Base-by-base conservation (phyloP, 306 rosid genomes). In the Vachellia pachyceras region DNA sequence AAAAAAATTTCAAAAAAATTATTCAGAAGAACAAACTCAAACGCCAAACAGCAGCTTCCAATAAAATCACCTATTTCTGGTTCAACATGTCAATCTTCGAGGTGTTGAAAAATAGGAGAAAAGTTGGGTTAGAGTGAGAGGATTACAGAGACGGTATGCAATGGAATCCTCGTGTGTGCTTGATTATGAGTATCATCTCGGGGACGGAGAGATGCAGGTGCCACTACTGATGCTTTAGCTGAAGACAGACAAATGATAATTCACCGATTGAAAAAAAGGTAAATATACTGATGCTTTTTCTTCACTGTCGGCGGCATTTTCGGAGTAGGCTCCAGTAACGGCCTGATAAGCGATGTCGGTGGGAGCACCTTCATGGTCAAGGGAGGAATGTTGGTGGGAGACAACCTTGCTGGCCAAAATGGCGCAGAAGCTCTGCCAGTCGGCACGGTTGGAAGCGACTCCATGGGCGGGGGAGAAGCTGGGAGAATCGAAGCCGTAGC, bases 201-300 rank as follows among this genome's bases (percentile, higher is more conserved):
- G 70, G 70, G 85, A 83, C 79, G 54, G 70, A 79, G 88, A 90
- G 97, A 92, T 91, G 97, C 97, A 92, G 83, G 86, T 69, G 85
- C 79, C 68, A 80, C 78, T 78, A 70, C n/a, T n/a, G n/a, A 78
- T 50, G 72, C 78, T 72, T 81, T 47, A 73, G 83, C 76, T 69
- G 82, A 71, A 79, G 76, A 83, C 73, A 73, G 86, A 61, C 36
- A 68, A 81, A 55, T 63, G 89, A 55, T 25, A 44, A 55, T 55
- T 50, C 7, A 52, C 10, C 22, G 10, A 7, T 52, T 3, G 0
- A 18, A 5, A 6, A 18, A 5, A n/a, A n/a, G n/a, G 23, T 52
- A 52, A 15, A 50, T 50, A 50, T 0, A 5, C 7, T n/a, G n/a
- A n/a, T n/a, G n/a, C n/a, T n/a, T n/a, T n/a, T n/a, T n/a, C n/a